phyloP scores from a whole-genome alignment of 192 early-diverging fungal species.

The Coemansia sp. region DNA sequence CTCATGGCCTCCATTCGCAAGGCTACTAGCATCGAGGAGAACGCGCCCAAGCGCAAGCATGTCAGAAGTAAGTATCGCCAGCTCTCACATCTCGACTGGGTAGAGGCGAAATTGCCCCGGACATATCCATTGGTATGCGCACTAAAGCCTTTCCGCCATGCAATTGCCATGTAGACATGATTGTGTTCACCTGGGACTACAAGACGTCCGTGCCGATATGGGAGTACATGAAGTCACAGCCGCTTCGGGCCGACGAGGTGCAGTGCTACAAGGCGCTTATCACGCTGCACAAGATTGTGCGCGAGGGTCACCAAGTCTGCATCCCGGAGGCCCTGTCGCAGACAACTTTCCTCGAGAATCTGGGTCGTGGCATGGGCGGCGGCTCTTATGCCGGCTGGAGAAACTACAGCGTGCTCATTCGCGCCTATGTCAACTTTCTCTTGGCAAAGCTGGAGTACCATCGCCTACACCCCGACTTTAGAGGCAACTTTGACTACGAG shows the following conservation, averaged over 20 bases:
- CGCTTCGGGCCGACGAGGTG: constrained; percentile 91
- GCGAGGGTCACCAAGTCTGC: constrained; percentile 83
- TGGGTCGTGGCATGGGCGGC: constrained; percentile 50
- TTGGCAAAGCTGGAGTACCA: constrained; percentile 93
- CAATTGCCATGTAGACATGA: constrained; percentile 57
- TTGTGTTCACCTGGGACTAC: constrained; percentile 95
- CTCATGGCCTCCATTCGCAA: constrained; percentile 89
- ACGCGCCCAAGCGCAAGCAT: constrained; percentile 98
- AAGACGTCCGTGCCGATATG: constrained; percentile 86
- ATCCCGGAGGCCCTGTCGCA: constrained; percentile 85
- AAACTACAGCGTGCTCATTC: constrained; percentile 85
- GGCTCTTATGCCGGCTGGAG: constrained; percentile 45
- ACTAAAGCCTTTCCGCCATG: constrained; percentile 24
- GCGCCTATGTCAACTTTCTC: constrained; percentile 88
- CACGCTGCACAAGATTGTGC: constrained; percentile 93
- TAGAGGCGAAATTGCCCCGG: not conserved
- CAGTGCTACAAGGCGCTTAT: constrained; percentile 96
- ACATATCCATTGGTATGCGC: no score
- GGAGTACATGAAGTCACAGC: constrained; percentile 84
- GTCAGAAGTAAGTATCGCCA: constrained; percentile 57
- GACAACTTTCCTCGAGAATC: constrained; percentile 82
- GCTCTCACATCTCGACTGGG: not conserved
- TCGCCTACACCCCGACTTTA: constrained; percentile 87
- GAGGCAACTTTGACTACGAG: constrained; percentile 95
- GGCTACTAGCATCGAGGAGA: constrained; percentile 86